These are phyloP conservation scores for Heterobasidion occidentale DNA, from an alignment of 1,284 basidiomycete genomes.

Conservation along the genomic window DNA sequence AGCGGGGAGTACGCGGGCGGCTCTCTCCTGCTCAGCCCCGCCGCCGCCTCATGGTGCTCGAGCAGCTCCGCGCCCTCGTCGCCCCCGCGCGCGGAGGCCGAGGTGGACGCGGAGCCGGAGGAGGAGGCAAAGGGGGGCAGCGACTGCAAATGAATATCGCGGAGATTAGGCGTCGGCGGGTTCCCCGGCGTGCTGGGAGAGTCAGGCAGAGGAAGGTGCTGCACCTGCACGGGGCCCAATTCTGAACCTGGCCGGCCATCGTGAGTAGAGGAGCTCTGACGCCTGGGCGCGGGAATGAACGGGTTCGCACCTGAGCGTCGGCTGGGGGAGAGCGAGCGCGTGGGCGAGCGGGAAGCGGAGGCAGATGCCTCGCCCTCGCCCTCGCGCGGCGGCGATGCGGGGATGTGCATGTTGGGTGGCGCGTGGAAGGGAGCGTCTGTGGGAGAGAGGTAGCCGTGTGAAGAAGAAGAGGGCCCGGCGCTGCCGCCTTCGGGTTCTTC, in stretches of 20 bases:
- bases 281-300: conserved; percentile 59
- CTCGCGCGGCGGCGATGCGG: conserved; percentile 31
- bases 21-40: conserved; percentile 29
- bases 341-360: conserved; percentile 24
- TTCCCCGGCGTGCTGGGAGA: conserved; percentile 59
- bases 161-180: conserved; percentile 69
- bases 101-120: conserved; percentile 4
- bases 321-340: conserved; percentile 20
- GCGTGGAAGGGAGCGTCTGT: conserved; percentile 56
- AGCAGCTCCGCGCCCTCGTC: conserved; percentile 7
- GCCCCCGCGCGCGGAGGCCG: conserved; percentile 7
- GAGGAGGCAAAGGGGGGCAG: conserved; percentile 34
- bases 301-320: conserved; percentile 67
- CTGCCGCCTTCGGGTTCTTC: conserved; percentile 41
- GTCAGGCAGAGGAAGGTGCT: conserved; percentile 51
- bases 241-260: conserved; percentile 42
- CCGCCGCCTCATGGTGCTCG: conserved; percentile 10
- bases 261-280: conserved; percentile 23
- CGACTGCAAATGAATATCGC: conserved; percentile 73
- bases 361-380: conserved; percentile 31
- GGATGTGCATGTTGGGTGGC: conserved; percentile 40
- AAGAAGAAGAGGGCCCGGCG: conserved; percentile 37
- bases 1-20: conserved; percentile 79
- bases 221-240: conserved; percentile 51
- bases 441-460: conserved; percentile 54